Evolutionary conservation across 305 asterid genomes (phyloP).

Genomic region (Withania somnifera): DNA sequence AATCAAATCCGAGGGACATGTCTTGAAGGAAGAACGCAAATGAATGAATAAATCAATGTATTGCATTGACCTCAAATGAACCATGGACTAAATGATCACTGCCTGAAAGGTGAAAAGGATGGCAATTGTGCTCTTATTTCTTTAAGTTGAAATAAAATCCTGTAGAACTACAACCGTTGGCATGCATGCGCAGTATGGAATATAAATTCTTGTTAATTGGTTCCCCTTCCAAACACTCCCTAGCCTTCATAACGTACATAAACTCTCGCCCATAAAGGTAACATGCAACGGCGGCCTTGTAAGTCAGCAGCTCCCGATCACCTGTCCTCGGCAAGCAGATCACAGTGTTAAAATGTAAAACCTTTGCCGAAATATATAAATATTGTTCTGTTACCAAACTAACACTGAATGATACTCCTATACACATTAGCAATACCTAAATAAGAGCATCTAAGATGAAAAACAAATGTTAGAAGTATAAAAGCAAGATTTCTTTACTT

Average conservation of each 20-base stretch:
- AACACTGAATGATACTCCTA: not conserved
- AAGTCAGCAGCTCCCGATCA: slow-evolving; percentile 20
- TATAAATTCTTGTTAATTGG: slow-evolving; percentile 31
- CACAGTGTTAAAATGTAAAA: not conserved
- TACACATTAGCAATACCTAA: not conserved
- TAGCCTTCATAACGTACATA: slow-evolving; percentile 32
- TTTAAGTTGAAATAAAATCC: slow-evolving; percentile 25
- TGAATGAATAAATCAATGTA: too few species aligned
- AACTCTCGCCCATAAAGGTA: slow-evolving; percentile 55
- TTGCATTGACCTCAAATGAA: not conserved
- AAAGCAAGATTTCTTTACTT: not conserved
- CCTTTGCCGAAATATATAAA: not conserved
- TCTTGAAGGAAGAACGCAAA: too few species aligned
- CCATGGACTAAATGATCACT: not conserved
- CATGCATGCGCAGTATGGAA: slow-evolving; percentile 39
- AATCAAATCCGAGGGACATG: too few species aligned
- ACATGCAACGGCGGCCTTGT: slow-evolving; percentile 68
- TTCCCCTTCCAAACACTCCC: slow-evolving; percentile 24
- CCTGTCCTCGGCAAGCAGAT: not conserved
- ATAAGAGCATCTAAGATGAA: not conserved
- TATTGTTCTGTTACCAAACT: too few species aligned
- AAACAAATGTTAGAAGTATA: not conserved
- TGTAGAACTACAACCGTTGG: slow-evolving; percentile 41
- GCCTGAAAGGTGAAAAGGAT: not conserved
- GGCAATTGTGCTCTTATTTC: not conserved